These are phyloP conservation scores for Paraphaeosphaeria sporulosa DNA, from an alignment of 2,329 filamentous ascomycete genomes.

Conservation along the genomic window DNA sequence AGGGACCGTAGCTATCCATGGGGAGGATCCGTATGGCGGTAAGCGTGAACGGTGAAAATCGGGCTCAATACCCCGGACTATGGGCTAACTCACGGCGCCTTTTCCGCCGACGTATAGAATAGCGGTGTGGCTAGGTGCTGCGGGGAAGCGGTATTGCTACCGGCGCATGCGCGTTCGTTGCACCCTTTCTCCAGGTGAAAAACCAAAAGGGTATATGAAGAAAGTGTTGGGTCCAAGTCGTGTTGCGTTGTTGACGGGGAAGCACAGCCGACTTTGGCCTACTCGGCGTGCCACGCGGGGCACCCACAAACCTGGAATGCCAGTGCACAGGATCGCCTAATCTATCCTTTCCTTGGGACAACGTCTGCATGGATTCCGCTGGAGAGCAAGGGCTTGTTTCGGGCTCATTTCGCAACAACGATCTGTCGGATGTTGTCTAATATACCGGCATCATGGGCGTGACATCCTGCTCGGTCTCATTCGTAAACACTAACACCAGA, in stretches of 20 bases:
- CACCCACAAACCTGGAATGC: constrained; percentile 1
- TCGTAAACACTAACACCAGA: not conserved
- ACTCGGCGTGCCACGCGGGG: constrained; percentile 1
- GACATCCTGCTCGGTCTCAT: not conserved
- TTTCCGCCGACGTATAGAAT: constrained; percentile 1
- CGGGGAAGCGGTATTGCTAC: constrained; percentile 26
- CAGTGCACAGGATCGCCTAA: not conserved
- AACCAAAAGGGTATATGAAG: not conserved
- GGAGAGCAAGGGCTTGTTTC: not conserved
- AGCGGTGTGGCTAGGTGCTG: constrained; percentile 31
- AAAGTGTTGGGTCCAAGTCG: not conserved
- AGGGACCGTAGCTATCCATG: not conserved
- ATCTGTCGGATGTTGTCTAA: not conserved
- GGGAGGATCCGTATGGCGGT: constrained; percentile 1
- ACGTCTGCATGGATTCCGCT: not conserved
- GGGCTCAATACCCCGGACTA: not conserved
- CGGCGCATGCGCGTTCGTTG: constrained; percentile 1
- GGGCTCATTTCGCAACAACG: not conserved
- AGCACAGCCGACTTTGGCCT: not conserved
- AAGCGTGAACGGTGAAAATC: not conserved
- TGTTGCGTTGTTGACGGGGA: too few relatives aligned
- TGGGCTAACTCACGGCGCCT: not conserved
- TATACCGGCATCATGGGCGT: not conserved
- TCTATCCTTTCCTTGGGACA: not conserved
- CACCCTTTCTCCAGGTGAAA: not conserved